phyloP scores from a whole-genome alignment of 2,329 filamentous ascomycete genomes.

The Pseudogymnoascus sp. region DNA sequence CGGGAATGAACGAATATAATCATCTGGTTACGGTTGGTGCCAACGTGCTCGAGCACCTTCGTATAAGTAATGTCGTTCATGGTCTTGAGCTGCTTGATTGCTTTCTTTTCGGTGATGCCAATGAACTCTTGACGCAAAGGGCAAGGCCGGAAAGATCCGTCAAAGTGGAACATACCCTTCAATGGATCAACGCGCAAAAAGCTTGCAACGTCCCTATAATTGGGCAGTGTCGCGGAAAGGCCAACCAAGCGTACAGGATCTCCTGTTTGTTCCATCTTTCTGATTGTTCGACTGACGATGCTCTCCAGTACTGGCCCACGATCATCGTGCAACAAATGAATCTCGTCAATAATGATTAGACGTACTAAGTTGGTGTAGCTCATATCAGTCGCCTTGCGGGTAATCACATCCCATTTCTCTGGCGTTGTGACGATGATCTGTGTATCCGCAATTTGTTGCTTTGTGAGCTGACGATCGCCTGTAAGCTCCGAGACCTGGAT shows the following conservation, averaged over 20 bases:
- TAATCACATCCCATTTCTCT: constrained; percentile 99
- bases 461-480: constrained; percentile 94
- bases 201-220: constrained; percentile 91
- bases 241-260: constrained; percentile 88
- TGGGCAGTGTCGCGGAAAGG: constrained; percentile 89
- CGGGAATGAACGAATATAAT: constrained; percentile 97
- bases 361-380: constrained; percentile 97
- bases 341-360: constrained; percentile 94
- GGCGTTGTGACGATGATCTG: constrained; percentile 98
- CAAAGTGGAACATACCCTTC: constrained; percentile 92
- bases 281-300: constrained; percentile 89
- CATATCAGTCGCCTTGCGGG: constrained; percentile 90
- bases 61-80: constrained; percentile 99
- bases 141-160: constrained; percentile 87
- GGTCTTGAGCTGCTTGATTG: constrained; percentile 96
- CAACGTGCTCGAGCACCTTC: constrained; percentile 94
- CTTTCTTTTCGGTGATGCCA: constrained; percentile 93
- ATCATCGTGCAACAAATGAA: constrained; percentile 94
- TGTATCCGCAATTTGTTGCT: constrained; percentile 95
- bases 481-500: constrained; percentile 93
- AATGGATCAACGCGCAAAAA: constrained; percentile 84
- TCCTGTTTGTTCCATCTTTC: constrained; percentile 87
- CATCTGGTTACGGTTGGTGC: constrained; percentile 91
- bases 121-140: constrained; percentile 95
- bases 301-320: constrained; percentile 94